Evolutionary conservation across 176 grass and related monocot genomes (phyloP), one percentile per base, ranked within the genome.

Genomic region (Musa acuminata): DNA sequence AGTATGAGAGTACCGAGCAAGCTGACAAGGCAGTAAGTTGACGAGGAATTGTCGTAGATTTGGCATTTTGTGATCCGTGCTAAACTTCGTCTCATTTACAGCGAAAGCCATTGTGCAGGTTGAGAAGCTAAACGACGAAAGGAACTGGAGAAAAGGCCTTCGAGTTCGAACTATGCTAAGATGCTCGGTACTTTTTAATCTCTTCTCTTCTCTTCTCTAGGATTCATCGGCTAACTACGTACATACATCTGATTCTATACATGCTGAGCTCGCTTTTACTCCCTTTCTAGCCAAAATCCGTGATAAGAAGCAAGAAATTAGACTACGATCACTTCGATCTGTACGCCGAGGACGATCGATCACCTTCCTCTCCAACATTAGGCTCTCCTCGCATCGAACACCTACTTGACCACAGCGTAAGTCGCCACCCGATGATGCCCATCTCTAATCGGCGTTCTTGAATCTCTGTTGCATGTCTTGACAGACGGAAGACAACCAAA

Each of bases 141-240:
- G 85, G 23, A 90, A 88, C 76, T 96, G 91, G 91, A 75, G 87
- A 87, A 91, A 91, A 71, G 88, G 87, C 7, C 85, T 96, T 29
- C 91, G 88, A 19, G 88, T 96, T 7, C 88, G 91, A 49, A 86
- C 87, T 1, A 84, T 96, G 55, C 74, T 87, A 17, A 70, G 82
- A 67, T 84, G 80, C 72, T 83, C 83, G 17, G 86, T 92, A 70
- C 73, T 43, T 5, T 64, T 64, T 58, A 5, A 13, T 2, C 50
- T 14, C 35, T 53, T 2, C 50, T n/a, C n/a, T n/a, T n/a, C n/a
- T 14, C 35, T 53, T 8, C 35, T 69, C 21, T n/a, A 1, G 9
- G 35, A 43, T 43, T 29, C 35, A 43, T 43, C 35, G 35, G 4
- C 35, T 43, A 43, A 43, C 35, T 35, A 0, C 29, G 29, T 35